These are phyloP conservation scores for Paramyrothecium sp. DNA, from an alignment of 2,329 filamentous ascomycete genomes.

Conservation along the genomic window DNA sequence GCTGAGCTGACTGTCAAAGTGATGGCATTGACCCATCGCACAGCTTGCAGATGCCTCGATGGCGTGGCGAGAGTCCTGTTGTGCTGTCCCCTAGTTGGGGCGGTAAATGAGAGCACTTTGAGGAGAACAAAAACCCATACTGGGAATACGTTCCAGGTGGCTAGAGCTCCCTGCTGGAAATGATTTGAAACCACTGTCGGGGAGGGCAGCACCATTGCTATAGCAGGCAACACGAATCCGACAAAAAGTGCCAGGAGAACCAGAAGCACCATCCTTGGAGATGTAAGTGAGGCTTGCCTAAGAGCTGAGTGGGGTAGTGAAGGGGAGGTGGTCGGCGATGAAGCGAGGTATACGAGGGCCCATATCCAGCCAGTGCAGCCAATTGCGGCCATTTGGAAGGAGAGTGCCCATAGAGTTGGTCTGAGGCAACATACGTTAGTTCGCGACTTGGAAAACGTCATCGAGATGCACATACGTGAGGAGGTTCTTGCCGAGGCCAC, in stretches of 20 bases:
- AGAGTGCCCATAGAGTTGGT: neutral
- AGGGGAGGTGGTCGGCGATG: neutral
- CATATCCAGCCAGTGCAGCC: neutral
- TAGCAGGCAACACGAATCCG: neutral
- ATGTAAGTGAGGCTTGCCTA: neutral
- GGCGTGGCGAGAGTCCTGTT: neutral
- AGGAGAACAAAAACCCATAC: neutral
- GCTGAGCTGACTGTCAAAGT: neutral
- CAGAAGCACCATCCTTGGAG: neutral
- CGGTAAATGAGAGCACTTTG: neutral
- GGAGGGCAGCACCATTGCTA: neutral
- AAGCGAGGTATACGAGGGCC: neutral
- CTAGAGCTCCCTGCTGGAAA: neutral
- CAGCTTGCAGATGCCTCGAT: neutral
- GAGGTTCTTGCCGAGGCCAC: neutral
- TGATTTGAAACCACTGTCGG: neutral
- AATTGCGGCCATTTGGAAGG: neutral
- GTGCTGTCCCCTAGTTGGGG: neutral
- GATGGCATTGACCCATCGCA: neutral
- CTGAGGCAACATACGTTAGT: neutral
- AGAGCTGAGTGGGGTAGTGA: neutral
- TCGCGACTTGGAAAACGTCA: neutral
- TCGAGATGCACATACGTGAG: neutral
- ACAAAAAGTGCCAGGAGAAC: neutral
- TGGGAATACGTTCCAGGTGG: neutral